These are phyloP conservation scores for Alternaria brassicicola DNA, from an alignment of 2,329 filamentous ascomycete species.

Conservation along the genomic window DNA sequence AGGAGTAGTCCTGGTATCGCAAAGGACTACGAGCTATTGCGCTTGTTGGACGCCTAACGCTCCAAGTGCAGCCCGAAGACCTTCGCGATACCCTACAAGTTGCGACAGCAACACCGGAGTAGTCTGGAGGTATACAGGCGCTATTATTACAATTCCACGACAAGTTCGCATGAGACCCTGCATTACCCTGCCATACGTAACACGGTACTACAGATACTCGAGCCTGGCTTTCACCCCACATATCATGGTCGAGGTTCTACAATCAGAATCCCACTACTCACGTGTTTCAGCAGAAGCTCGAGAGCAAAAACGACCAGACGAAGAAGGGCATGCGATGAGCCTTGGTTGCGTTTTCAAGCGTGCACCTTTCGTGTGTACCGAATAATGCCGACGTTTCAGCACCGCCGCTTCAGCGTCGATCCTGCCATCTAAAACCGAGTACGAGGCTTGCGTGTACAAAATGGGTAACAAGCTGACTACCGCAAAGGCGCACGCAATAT, in stretches of 20 bases:
- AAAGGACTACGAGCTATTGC: conserved; percentile 44
- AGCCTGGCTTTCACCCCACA: not conserved
- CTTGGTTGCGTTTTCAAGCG: not conserved
- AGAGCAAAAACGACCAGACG: not conserved
- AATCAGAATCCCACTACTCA: not conserved
- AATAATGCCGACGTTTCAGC: not conserved
- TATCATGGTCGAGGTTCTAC: not conserved
- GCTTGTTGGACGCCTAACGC: conserved; percentile 30
- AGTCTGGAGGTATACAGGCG: not conserved
- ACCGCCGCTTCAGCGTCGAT: not conserved
- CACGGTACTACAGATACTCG: not conserved
- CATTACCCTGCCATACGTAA: conserved; percentile 2
- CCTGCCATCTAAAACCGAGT: conserved; percentile 2
- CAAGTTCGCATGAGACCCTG: not conserved
- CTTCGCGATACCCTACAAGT: not conserved
- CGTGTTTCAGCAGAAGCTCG: not conserved
- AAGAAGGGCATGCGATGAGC: not conserved
- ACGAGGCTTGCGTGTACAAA: conserved; percentile 16
- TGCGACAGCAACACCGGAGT: not conserved
- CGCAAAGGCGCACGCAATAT: not conserved
- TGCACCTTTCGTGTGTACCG: not conserved
- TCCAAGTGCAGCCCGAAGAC: not conserved
- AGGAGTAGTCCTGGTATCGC: conserved; percentile 44
- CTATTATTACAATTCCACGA: not conserved
- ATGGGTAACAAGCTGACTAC: not conserved